Base-by-base conservation (phyloP, 2,329 filamentous ascomycete species). In the Pyrenophora teres region DNA sequence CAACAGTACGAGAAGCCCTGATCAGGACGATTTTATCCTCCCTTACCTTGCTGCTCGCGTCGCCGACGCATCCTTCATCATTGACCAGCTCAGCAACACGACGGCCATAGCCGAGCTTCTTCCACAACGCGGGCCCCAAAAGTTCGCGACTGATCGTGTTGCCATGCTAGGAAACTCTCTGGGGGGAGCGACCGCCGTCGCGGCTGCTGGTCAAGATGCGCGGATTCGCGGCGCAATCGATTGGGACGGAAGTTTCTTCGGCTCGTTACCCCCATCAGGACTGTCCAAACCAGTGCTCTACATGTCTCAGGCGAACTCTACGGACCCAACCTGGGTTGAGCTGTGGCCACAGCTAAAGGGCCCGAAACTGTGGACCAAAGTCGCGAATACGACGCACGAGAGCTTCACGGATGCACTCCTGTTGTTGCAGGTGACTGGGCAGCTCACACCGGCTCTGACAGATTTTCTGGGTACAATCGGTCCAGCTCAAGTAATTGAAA, bases 81-180 rank as follows among this genome's bases (percentile, higher is more conserved):
- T 65, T 16, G 58, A 64, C 21, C 62, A 66, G 44, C 50, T 66
- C 9, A 55, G 50, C 46, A 64, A 66, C 51, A 52, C 52, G 6
- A 60, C 57, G 19, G 61, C 61, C 46, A 54, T 64, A 21, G 45
- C 48, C 16, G 43, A 57, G 9, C 50, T 64, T 10, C 52, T 63
- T 51, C 46, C 54, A 38, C 47, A 46, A 48, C 50, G 42, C 36
- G 42, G 51, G 25, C 47, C 50, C 10, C 55, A 36, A 49, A 6
- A 27, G 13, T 57, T 63, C 15, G 43, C 33, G 12, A 57, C 54
- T 30, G 56, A 64, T 42, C 59, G 56, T 37, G 35, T 65, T 19
- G 58, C 52, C 43, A 50, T 54, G 46, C 32, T 46, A 4, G 63
- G 63, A 9, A 60, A 66, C 54, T 66, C 63, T 33, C 46, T 64